Evolutionary conservation across 2,329 filamentous ascomycete genomes (phyloP), one percentile per base, ranked within the genome.

Genomic region (Coleophoma crateriformis): DNA sequence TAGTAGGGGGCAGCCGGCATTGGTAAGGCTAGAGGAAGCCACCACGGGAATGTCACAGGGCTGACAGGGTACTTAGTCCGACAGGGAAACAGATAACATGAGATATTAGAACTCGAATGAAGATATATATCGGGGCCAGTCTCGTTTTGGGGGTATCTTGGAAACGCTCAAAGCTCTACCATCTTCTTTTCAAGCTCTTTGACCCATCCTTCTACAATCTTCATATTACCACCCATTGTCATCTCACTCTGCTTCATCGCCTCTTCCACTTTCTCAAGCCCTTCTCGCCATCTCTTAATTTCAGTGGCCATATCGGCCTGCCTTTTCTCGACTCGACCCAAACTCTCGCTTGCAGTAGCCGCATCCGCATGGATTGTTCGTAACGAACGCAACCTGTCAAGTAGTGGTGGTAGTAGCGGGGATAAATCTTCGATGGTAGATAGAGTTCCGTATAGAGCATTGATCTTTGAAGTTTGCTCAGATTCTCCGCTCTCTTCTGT

Each of bases 131-230:
- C 27, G 6, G 27, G 8, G 27, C 27, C 3, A 27, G 8, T 27
- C 27, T 27, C 27, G 8, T 50, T 34, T 41, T 45, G 51, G 58
- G 59, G 60, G 60, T 61, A 61, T 61, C 58, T 58, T 58, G 44
- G 50, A 47, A 52, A 22, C 39, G 22, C 27, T 51, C 47, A 60
- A 40, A 64, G 66, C 58, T 77, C 77, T 52, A 77, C 77, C 66
- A 96, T 77, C 68, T 88, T 86, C 61, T 75, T 79, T 71, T 97
- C 92, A 48, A 99, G 70, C 50, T 87, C 88, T 67, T 87, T 88
- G 4, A 97, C 88, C 90, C 91, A 96, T 38, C 81, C 82, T 58
- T 92, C 87, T 54, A 97, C 85, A n/a, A 87, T 78, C 60, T 86
- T 84, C 67, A 91, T 84, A 68, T 99, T 99, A 46, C 77, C 80